Conservation (phyloP, 352 stramenopile species). For the Phytophthora constricta region DNA sequence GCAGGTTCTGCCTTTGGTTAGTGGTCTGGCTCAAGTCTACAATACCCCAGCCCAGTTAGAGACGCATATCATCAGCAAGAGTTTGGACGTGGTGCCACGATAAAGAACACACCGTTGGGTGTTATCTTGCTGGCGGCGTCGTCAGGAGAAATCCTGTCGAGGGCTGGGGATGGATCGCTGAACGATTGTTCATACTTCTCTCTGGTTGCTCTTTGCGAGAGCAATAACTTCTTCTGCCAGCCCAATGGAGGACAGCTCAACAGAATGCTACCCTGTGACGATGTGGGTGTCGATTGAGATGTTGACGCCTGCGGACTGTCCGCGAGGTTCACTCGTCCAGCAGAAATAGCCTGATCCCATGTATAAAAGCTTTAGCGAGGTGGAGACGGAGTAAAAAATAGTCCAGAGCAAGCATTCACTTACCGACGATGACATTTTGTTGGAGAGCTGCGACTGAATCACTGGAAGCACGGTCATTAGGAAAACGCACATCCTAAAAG, state of each 20-base stretch:
- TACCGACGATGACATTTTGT: constrained; percentile 10
- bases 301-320: constrained; percentile 11
- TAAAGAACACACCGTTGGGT: background rate
- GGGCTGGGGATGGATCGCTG: background rate
- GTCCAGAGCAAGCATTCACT: background rate
- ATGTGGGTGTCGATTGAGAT: constrained; percentile 41
- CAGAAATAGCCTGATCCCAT: background rate
- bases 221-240: constrained; percentile 48
- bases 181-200: background rate
- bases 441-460: constrained; percentile 34
- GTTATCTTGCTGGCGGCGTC: background rate
- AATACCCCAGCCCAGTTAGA: too few relatives aligned
- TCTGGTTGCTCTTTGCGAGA: constrained; percentile 19
- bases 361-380: too few relatives aligned
- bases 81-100: too few relatives aligned
- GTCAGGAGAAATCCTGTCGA: background rate
- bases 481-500: background rate
- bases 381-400: too few relatives aligned
- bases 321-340: constrained; percentile 5
- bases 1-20: too few relatives aligned
- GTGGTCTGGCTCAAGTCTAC: too few relatives aligned
- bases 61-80: too few relatives aligned
- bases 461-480: constrained; percentile 19
- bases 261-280: constrained; percentile 49
- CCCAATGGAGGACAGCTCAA: constrained; percentile 42